A percentile compares a stretch with the other conserved stretches of the same genome.
Conservation (phyloP, 2,329 filamentous ascomycete genomes). For the Trichophyton mentagrophytes region DNA sequence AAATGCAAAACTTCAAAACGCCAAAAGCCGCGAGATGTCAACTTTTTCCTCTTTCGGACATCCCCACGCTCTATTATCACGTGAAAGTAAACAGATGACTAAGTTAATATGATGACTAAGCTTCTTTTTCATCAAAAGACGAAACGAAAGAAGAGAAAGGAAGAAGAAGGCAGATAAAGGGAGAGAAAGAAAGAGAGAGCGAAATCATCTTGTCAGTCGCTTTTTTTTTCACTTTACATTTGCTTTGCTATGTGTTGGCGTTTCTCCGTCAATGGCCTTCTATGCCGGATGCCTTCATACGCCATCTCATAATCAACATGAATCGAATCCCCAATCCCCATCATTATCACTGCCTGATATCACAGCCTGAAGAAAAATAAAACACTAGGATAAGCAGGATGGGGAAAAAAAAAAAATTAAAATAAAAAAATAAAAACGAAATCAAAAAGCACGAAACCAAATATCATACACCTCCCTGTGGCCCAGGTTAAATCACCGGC, state of each 20-base stretch:
- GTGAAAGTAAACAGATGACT: neutral
- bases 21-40: neutral
- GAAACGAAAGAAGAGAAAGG: too few relatives aligned
- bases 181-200: neutral
- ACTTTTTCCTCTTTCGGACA: neutral
- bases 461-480: neutral
- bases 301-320: neutral
- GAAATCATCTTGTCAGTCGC: neutral
- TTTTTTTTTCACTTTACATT: neutral
- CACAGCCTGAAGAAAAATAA: neutral
- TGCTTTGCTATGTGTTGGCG: neutral
- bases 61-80: neutral
- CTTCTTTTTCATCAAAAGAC: too few relatives aligned
- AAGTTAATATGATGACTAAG: neutral
- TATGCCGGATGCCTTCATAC: slow-evolving; percentile 2
- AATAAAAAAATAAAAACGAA: neutral
- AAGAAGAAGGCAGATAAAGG: too few relatives aligned
- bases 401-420: too few relatives aligned
- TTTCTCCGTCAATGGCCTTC: neutral
- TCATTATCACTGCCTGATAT: neutral
- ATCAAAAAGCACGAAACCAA: neutral
- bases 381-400: too few relatives aligned
- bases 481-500: neutral
- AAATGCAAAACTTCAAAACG: neutral
- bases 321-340: neutral